Evolutionary conservation across 2,329 filamentous ascomycete genomes (phyloP).

Genomic region (Gyromitra esculenta): DNA sequence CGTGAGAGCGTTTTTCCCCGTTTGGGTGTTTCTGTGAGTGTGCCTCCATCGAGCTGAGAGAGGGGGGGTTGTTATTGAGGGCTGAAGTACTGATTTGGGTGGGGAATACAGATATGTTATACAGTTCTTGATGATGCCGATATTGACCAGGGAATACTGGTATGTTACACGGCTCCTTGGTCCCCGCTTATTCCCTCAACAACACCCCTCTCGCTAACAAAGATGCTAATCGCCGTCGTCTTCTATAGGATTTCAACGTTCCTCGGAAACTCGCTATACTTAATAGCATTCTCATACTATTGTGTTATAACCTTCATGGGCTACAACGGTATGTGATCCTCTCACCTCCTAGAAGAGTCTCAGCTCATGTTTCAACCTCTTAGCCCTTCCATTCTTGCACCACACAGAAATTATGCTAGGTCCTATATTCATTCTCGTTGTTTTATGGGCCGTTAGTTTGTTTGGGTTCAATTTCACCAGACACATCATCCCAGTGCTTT

Average conservation of each 20-base stretch:
- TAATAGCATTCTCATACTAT: conserved; percentile 73
- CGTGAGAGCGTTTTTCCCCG: conserved; percentile 73
- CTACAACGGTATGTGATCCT: conserved; percentile 66
- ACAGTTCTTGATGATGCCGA: conserved; percentile 73
- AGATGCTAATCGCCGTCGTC: conserved; percentile 22
- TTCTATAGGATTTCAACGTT: conserved; percentile 65
- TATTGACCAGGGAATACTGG: conserved; percentile 68
- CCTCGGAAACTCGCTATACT: conserved; percentile 73
- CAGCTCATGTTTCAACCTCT: conserved; percentile 20
- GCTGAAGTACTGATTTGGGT: conserved; percentile 28
- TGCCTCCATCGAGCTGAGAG: neutral
- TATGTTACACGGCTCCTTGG: conserved; percentile 56
- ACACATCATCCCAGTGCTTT: conserved; percentile 54
- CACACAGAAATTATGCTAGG: conserved; percentile 73
- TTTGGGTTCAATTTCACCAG: conserved; percentile 60
- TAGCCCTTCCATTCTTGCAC: conserved; percentile 72
- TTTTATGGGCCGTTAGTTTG: conserved; percentile 68
- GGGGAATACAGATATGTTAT: conserved; percentile 62
- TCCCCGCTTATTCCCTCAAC: conserved; percentile 9
- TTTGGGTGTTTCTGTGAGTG: conserved; percentile 69
- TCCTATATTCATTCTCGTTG: conserved; percentile 69
- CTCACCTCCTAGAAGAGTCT: conserved; percentile 26
- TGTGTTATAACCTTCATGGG: conserved; percentile 75
- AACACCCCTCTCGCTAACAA: neutral
- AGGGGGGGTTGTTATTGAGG: conserved; percentile 60